These are phyloP conservation scores for Solanum pennellii DNA, from an alignment of 257 asterid genomes.

Conservation along the genomic window DNA sequence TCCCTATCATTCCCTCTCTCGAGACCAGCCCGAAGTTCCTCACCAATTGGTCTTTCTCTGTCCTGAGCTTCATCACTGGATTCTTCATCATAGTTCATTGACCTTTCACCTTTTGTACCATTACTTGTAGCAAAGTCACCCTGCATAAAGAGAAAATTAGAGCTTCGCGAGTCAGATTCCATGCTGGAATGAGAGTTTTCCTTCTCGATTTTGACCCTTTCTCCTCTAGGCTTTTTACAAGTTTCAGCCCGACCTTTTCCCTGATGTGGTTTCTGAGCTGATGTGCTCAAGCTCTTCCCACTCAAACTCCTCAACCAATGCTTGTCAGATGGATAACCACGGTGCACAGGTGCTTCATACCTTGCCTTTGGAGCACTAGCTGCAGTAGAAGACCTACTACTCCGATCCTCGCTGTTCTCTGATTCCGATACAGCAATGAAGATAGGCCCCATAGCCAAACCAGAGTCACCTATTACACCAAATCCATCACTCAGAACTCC, in stretches of 20 bases:
- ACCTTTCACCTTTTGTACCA: conserved; percentile 31
- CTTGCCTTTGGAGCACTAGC: conserved; percentile 40
- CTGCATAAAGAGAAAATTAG: conserved; percentile 64
- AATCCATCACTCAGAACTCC: conserved; percentile 13
- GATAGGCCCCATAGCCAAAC: conserved; percentile 9
- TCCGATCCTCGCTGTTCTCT: conserved; percentile 53
- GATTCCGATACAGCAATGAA: conserved; percentile 40
- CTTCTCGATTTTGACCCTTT: conserved; percentile 68
- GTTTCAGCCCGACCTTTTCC: conserved; percentile 30
- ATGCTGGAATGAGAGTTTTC: conserved; percentile 87
- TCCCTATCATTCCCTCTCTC: conserved; percentile 25
- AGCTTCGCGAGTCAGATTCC: conserved; percentile 88
- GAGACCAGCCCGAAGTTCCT: conserved; percentile 29
- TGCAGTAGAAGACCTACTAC: conserved; percentile 64
- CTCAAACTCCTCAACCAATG: conserved; percentile 30
- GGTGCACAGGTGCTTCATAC: conserved; percentile 15
- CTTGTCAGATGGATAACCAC: conserved; percentile 23
- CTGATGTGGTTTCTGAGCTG: conserved; percentile 24
- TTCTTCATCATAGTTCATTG: conserved; percentile 37
- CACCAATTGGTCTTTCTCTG: conserved; percentile 16
- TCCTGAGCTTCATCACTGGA: conserved; percentile 44
- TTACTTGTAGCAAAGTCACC: conserved; percentile 41
- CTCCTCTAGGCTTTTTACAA: conserved; percentile 54
- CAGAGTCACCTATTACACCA: conserved; percentile 23
- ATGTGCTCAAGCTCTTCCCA: conserved; percentile 29